Percentiles rank a stretch among this genome's conserved stretches.
phyloP scores from a whole-genome alignment of 2,329 filamentous ascomycete species.

The Corinectria fuckeliana region DNA sequence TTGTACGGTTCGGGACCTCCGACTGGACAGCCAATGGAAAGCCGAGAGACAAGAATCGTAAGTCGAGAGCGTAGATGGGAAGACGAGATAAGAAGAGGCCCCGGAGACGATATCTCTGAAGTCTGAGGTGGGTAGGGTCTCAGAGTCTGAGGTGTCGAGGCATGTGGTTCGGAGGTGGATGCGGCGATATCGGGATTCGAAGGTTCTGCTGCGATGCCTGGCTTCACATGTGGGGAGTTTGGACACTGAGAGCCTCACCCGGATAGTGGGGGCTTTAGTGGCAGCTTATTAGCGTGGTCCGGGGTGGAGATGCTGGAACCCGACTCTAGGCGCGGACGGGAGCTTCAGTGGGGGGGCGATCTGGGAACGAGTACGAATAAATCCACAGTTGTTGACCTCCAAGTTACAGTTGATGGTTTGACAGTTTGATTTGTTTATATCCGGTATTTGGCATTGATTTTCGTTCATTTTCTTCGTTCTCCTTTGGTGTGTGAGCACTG shows the following conservation, averaged over 20 bases:
- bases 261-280: constrained; percentile 10
- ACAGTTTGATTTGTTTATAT: too few relatives aligned
- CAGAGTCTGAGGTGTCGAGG: not conserved
- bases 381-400: constrained; percentile 1
- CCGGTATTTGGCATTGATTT: too few relatives aligned
- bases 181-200: not conserved
- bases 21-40: too few relatives aligned
- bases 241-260: constrained; percentile 11
- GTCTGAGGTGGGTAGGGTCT: not conserved
- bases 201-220: constrained; percentile 10
- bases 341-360: not conserved
- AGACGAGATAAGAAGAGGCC: not conserved
- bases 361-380: not conserved
- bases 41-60: not conserved
- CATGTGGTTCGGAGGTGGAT: not conserved
- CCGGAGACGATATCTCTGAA: not conserved
- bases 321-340: too few relatives aligned
- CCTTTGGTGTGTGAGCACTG: too few relatives aligned
- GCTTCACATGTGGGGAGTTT: constrained; percentile 2
- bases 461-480: too few relatives aligned
- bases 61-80: not conserved
- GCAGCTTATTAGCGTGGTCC: not conserved
- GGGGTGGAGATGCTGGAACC: not conserved
- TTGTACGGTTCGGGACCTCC: not conserved
- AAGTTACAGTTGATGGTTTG: not conserved